phyloP scores from a whole-genome alignment of 202 grass and related monocot genomes.

The Carex arenaria region DNA sequence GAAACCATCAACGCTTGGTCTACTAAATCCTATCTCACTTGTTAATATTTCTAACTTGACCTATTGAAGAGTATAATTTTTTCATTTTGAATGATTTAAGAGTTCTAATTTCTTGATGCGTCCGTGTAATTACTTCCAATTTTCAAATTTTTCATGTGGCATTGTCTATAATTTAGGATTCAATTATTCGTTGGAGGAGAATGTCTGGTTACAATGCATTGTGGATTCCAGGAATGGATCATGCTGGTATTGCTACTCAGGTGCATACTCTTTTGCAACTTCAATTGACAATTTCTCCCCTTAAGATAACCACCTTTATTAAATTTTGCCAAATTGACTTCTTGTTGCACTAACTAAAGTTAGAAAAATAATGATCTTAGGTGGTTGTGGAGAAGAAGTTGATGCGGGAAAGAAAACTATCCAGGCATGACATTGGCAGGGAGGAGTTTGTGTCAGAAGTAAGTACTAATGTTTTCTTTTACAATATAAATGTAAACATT shows the following conservation, averaged over 20 bases:
- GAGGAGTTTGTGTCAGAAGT: conserved; percentile 73
- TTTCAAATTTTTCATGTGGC: background rate
- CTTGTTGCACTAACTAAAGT: conserved; percentile 16
- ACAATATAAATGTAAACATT: background rate
- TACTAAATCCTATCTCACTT: background rate
- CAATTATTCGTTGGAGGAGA: conserved; percentile 43
- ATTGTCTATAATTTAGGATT: conserved; percentile 30
- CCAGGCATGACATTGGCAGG: conserved; percentile 80
- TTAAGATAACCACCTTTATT: background rate
- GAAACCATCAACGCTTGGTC: background rate
- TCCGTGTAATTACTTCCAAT: background rate
- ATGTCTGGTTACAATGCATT: conserved; percentile 52
- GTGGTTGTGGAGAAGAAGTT: conserved; percentile 98
- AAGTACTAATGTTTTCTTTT: conserved; percentile 21
- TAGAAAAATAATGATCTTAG: conserved; percentile 26
- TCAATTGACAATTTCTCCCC: background rate
- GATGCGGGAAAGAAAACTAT: conserved; percentile 84
- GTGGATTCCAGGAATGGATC: conserved; percentile 70
- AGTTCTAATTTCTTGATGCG: background rate
- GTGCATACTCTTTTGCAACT: conserved; percentile 18
- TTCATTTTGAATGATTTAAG: background rate
- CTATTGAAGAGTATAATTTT: conserved; percentile 5
- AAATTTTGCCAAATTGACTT: background rate
- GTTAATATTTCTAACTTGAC: conserved; percentile 6
- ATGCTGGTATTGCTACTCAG: conserved; percentile 73